Evolutionary conservation across 768 basidiomycete genomes (phyloP).

Genomic region (Chalciporus chontae): DNA sequence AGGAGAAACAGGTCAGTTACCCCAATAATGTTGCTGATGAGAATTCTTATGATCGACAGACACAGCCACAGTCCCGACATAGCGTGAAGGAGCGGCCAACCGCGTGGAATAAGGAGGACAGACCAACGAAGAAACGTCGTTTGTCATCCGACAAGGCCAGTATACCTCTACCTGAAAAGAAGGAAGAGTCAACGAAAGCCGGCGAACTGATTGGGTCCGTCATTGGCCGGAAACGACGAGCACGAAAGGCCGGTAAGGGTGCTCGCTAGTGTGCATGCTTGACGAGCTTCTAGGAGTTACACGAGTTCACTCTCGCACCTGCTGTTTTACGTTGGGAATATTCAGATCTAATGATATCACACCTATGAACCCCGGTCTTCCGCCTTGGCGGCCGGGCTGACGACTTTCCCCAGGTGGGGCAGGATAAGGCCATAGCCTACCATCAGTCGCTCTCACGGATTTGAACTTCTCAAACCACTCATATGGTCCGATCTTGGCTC

Average conservation of each 20-base stretch:
- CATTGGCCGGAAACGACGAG: slow-evolving; percentile 79
- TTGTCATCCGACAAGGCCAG: slow-evolving; percentile 23
- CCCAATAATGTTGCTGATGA: background rate
- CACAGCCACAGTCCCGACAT: slow-evolving; percentile 8
- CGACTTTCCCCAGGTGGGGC: too few relatives aligned
- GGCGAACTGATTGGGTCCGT: slow-evolving; percentile 58
- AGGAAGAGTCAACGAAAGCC: slow-evolving; percentile 21
- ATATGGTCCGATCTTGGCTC: too few relatives aligned
- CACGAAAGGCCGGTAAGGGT: slow-evolving; percentile 43
- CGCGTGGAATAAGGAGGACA: slow-evolving; percentile 26
- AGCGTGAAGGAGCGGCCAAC: slow-evolving; percentile 3
- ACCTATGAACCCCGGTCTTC: too few relatives aligned
- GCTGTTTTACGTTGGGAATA: too few relatives aligned
- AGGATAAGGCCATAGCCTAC: too few relatives aligned
- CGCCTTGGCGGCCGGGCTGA: too few relatives aligned
- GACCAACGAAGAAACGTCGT: slow-evolving; percentile 40
- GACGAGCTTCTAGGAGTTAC: background rate
- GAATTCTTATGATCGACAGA: slow-evolving; percentile 5
- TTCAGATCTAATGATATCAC: too few relatives aligned
- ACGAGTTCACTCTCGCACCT: too few relatives aligned
- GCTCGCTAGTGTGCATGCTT: slow-evolving; percentile 12
- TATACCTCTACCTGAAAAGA: slow-evolving; percentile 16
- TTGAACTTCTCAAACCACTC: too few relatives aligned
- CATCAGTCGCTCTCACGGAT: too few relatives aligned
- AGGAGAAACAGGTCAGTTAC: slow-evolving; percentile 31